Evolutionary conservation across 257 asterid species (phyloP), one percentile per base, ranked within the genome.

Genomic region (Cruciata laevipes): DNA sequence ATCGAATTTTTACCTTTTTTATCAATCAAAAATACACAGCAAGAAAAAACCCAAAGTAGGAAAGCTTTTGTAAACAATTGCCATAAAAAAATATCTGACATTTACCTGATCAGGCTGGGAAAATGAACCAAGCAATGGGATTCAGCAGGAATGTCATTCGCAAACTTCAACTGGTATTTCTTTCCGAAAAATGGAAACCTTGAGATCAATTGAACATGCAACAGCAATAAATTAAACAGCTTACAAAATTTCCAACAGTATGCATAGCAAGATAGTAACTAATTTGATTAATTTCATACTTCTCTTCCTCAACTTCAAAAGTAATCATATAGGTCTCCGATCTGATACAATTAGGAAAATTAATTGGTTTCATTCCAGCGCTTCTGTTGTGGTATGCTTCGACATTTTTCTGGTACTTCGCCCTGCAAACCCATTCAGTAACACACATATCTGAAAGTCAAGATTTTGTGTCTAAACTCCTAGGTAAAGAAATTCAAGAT

Each of bases 301-400:
- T 93, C 83, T 93, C 98, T 79, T 90, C 98, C 94, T 93, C 98
- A 60, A 90, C 88, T 82, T 93, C 98, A 73, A 93, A 93, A 64
- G 97, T 88, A 61, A 93, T 90, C 88, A 82, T 86, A 88, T 93
- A 93, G 78, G 87, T 82, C 80, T 93, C 98, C 33, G 97, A 90
- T 83, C 96, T 80, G 73, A 93, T 88, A 81, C 95, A 90, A 79
- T 87, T 93, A 56, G 98, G 98, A 65, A 90, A 83, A 68, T 85
- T 80, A 67, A 79, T 93, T 72, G 93, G 96, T 82, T 88, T 93
- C 90, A 85, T 74, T 69, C 93, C 93, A 72, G 83, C 81, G 44
- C 89, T 83, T 82, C 76, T 90, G 74, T 78, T 90, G 84, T 93
- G 98, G 84, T 75, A 93, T 38, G 96, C 98, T 81, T 93, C 98